Evolutionary conservation across 257 asterid genomes (phyloP), one percentile per base, ranked within the genome.

Genomic region (Salvia rosmarinus): DNA sequence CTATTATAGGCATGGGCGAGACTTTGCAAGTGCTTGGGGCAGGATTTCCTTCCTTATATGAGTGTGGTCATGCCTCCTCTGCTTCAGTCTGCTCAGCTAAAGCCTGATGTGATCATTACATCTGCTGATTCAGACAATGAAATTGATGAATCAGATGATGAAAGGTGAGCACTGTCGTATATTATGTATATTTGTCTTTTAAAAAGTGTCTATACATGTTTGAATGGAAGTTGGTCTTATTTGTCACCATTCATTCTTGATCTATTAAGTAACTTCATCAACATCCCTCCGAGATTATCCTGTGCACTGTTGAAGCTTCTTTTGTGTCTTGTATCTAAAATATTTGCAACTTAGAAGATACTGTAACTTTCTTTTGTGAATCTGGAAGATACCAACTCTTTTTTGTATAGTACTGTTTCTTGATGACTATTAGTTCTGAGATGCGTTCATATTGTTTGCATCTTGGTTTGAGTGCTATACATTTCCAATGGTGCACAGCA

Each of bases 11-110:
- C 98, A 14, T 92, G 98, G 98, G 96, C 98, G 69, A 83, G 98
- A 67, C 95, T 92, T 52, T 92, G 98, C 96, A 92, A 92, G 87
- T 89, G 98, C 76, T 75, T 92, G 83, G 96, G 98, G 63, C 96
- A 89, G 82, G 98, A 92, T 83, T 92, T 89, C 82, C 96, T 92
- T 74, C 96, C 98, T 68, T 92, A 92, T 78, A 88, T 92, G 98
- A 75, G 84, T 59, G 96, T 92, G 19, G 98, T 92, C 69, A 92
- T 92, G 96, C 98, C 96, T 73, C 95, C 96, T 63, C 74, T 92
- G 85, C 92, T 92, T 71, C 95, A 75, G 80, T 92, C 98, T 76
- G 96, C 98, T 78, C 98, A 92, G 78, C 83, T 92, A 50, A 89
- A 92, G 83, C 98, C 96, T 75, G 98, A 92, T 79, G 95, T 92